Conservation (phyloP, 345 rosid genomes). For the Theobroma cacao region DNA sequence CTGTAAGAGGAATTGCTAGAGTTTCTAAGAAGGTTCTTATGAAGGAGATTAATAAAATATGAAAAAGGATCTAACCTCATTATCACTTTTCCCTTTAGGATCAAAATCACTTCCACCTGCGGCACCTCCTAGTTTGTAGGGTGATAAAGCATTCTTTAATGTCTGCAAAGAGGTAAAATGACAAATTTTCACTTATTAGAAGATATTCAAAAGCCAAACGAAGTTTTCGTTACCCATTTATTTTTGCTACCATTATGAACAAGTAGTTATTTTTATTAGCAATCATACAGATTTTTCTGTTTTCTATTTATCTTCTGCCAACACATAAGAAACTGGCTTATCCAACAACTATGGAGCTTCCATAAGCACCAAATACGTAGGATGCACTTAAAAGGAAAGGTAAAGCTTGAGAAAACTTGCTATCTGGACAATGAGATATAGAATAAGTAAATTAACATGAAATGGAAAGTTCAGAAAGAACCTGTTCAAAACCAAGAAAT, state of each 20-base stretch:
- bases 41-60: neutral
- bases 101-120: constrained; percentile 99
- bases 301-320: constrained; percentile 7
- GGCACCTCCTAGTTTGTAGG: constrained; percentile 97
- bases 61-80: constrained; percentile 59
- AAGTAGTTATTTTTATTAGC: neutral
- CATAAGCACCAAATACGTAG: neutral
- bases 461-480: constrained; percentile 22
- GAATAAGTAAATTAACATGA: constrained; percentile 11
- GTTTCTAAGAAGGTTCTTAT: constrained; percentile 22
- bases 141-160: constrained; percentile 90
- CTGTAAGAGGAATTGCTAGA: constrained; percentile 26
- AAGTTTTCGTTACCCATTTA: neutral
- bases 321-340: neutral
- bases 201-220: neutral
- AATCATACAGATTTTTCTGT: constrained; percentile 1
- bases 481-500: constrained; percentile 98
- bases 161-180: constrained; percentile 48
- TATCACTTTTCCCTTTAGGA: constrained; percentile 97
- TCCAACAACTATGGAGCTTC: constrained; percentile 3
- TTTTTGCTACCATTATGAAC: neutral
- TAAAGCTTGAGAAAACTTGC: constrained; percentile 3
- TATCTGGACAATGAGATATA: neutral
- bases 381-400: constrained; percentile 5
- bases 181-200: neutral